phyloP scores from a whole-genome alignment of 2,329 filamentous ascomycete species.

The Fusarium siculi region DNA sequence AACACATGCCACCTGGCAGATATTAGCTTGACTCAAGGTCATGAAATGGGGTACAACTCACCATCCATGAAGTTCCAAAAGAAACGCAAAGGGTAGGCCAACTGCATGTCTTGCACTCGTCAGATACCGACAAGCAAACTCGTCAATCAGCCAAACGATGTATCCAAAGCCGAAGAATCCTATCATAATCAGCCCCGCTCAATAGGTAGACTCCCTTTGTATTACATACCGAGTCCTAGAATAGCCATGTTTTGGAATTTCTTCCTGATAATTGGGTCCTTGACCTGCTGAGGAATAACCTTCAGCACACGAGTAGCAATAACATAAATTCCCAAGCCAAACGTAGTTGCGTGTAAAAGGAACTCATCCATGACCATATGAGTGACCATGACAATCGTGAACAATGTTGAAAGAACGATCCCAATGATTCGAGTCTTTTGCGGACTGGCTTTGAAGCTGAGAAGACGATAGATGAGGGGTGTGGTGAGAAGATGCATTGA shows the following conservation, averaged over 20 bases:
- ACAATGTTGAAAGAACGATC: constrained; percentile 34
- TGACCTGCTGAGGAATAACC: constrained; percentile 48
- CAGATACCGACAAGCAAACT: constrained; percentile 47
- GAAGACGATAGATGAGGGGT: constrained; percentile 53
- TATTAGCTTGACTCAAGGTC: neutral
- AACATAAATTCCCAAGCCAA: constrained; percentile 49
- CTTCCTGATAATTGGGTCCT: constrained; percentile 38
- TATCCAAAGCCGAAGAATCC: constrained; percentile 53
- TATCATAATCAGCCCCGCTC: constrained; percentile 6
- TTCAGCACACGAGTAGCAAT: constrained; percentile 47
- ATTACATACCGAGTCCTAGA: constrained; percentile 33
- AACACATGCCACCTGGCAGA: constrained; percentile 54
- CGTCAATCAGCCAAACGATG: constrained; percentile 53
- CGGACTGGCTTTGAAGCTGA: constrained; percentile 48
- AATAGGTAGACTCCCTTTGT: fast-evolving
- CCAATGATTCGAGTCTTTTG: constrained; percentile 40
- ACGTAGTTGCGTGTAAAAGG: constrained; percentile 51
- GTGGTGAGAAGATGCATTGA: constrained; percentile 56
- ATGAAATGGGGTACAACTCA: constrained; percentile 22
- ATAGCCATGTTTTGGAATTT: constrained; percentile 32
- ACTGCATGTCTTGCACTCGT: constrained; percentile 42
- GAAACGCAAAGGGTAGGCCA: constrained; percentile 52
- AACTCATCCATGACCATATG: constrained; percentile 58
- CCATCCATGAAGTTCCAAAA: constrained; percentile 56
- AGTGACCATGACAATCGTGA: constrained; percentile 51